Evolutionary conservation across 2,329 filamentous ascomycete species (phyloP).

Genomic region (Sodiomyces alkalinus): DNA sequence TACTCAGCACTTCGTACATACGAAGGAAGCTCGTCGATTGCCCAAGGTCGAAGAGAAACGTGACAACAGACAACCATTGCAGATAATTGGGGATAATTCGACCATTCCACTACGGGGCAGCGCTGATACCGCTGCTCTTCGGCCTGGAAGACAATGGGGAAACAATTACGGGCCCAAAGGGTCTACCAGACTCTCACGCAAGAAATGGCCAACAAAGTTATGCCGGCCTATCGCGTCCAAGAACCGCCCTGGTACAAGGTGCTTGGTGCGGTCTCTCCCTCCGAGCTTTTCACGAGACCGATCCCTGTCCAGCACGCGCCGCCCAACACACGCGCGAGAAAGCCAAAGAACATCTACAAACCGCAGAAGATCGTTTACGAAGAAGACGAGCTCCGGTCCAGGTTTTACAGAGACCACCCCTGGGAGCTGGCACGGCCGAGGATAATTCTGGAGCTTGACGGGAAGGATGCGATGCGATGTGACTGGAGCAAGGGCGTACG

Average conservation of each 20-base stretch:
- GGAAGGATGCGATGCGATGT: constrained; percentile 59
- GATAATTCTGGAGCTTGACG: constrained; percentile 71
- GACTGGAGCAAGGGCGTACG: constrained; percentile 66
- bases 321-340: constrained; percentile 33
- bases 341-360: constrained; percentile 63
- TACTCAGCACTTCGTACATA: no score
- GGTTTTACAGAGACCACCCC: constrained; percentile 87
- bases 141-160: no score
- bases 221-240: constrained; percentile 17
- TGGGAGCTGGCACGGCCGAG: constrained; percentile 91
- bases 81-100: no score
- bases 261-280: constrained; percentile 37
- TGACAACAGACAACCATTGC: no score
- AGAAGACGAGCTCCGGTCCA: constrained; percentile 65
- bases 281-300: constrained; percentile 41
- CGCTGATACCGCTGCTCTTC: no score
- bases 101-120: no score
- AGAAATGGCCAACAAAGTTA: constrained; percentile 25
- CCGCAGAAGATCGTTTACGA: constrained; percentile 65
- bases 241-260: constrained; percentile 34
- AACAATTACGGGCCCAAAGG: constrained; percentile 29
- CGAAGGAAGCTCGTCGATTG: no score
- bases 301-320: constrained; percentile 30
- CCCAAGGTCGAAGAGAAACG: no score
- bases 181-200: constrained; percentile 29